A percentile compares a stretch with the other conserved stretches of the same genome.
phyloP scores from a whole-genome alignment of 768 basidiomycete species.

The Xerocomellus amylosporus region DNA sequence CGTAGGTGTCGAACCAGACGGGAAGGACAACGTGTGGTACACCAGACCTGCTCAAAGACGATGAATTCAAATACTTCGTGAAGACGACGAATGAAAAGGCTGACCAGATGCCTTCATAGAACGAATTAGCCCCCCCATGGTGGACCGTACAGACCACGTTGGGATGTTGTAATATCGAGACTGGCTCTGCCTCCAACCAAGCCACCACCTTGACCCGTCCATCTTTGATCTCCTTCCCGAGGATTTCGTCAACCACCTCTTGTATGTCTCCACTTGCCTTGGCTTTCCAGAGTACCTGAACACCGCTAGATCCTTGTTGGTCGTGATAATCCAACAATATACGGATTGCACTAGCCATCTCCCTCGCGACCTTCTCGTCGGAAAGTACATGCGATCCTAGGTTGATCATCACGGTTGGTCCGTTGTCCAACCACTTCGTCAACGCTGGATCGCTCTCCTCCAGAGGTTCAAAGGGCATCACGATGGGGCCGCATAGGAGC shows the following conservation, averaged over 20 bases:
- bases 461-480: conserved; percentile 4
- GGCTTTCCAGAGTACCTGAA: conserved; percentile 14
- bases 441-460: conserved; percentile 6
- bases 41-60: conserved; percentile 9
- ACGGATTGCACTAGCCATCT: conserved; percentile 5
- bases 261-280: background rate
- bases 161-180: conserved; percentile 2
- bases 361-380: background rate
- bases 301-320: background rate
- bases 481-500: conserved; percentile 5
- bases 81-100: too few relatives aligned
- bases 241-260: background rate
- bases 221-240: conserved; percentile 2
- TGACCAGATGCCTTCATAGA: conserved; percentile 1
- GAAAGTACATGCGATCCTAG: conserved; percentile 1
- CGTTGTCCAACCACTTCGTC: conserved; percentile 7
- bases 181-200: conserved; percentile 4
- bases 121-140: conserved; percentile 3
- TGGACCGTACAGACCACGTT: background rate
- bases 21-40: conserved; percentile 9
- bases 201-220: conserved; percentile 1
- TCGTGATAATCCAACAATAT: conserved; percentile 4
- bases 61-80: too few relatives aligned
- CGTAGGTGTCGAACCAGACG: conserved; percentile 12
- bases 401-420: conserved; percentile 13